Evolutionary conservation across 331 rosid genomes (phyloP).

Genomic region (Prunus yedoensis): DNA sequence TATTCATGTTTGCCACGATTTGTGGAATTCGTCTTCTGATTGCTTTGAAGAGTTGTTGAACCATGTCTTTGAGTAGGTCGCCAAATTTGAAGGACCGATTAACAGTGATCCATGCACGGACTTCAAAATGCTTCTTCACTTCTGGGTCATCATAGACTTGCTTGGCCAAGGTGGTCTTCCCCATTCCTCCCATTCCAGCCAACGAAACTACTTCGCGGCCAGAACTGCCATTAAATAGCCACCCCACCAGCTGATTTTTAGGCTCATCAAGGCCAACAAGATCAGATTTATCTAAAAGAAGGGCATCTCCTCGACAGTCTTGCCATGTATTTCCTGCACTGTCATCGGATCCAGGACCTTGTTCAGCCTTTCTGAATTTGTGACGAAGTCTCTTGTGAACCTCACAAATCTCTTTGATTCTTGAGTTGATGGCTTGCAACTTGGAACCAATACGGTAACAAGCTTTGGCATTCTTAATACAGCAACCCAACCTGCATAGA

Average conservation of each 20-base stretch:
- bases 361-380: slow-evolving; percentile 2
- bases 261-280: slow-evolving; percentile 23
- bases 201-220: slow-evolving; percentile 15
- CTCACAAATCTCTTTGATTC: slow-evolving; percentile 8
- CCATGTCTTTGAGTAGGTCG: slow-evolving; percentile 17
- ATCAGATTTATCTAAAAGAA: slow-evolving; percentile 14
- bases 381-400: slow-evolving; percentile 13
- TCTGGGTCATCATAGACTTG: slow-evolving; percentile 18
- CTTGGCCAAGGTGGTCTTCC: slow-evolving; percentile 30
- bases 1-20: neutral
- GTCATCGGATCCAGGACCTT: neutral
- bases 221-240: slow-evolving; percentile 7
- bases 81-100: slow-evolving; percentile 14
- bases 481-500: neutral
- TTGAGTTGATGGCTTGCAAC: slow-evolving; percentile 10
- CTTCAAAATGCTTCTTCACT: slow-evolving; percentile 23
- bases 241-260: slow-evolving; percentile 15
- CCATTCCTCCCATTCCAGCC: slow-evolving; percentile 25
- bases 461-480: slow-evolving; percentile 24
- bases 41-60: slow-evolving; percentile 17
- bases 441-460: slow-evolving; percentile 5
- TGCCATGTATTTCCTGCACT: slow-evolving; percentile 4
- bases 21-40: slow-evolving; percentile 15
- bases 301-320: slow-evolving; percentile 24
- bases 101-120: slow-evolving; percentile 26